phyloP scores from a whole-genome alignment of 2,329 filamentous ascomycete species.

The Teratosphaeria destructans region DNA sequence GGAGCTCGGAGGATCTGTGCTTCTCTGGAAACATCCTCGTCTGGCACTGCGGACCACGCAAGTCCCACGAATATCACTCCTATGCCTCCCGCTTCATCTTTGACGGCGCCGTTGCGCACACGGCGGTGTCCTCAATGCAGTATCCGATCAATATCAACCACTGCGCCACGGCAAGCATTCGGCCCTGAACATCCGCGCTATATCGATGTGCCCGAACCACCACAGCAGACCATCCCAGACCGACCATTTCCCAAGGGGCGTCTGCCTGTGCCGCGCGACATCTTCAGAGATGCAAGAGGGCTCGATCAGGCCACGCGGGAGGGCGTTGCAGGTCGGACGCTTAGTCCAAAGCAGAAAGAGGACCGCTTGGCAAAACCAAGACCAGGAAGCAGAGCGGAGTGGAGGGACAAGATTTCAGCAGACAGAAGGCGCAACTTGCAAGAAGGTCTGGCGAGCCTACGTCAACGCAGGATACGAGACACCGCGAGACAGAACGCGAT shows the following conservation, averaged over 20 bases:
- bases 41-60: neutral
- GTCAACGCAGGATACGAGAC: constrained; percentile 48
- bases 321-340: constrained; percentile 35
- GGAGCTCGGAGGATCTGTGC: neutral
- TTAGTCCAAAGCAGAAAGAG: neutral
- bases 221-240: constrained; percentile 53
- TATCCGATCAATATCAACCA: constrained; percentile 35
- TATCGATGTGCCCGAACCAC: constrained; percentile 67
- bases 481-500: constrained; percentile 28
- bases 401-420: constrained; percentile 65
- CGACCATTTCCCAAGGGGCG: constrained; percentile 57
- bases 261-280: constrained; percentile 69
- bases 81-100: constrained; percentile 33
- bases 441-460: constrained; percentile 59
- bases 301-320: constrained; percentile 29
- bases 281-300: constrained; percentile 53
- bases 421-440: constrained; percentile 61
- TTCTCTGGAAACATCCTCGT: neutral
- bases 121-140: constrained; percentile 28
- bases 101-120: constrained; percentile 19
- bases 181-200: constrained; percentile 81
- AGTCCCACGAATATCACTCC: neutral
- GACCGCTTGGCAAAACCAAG: constrained; percentile 10
- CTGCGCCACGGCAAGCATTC: constrained; percentile 38
- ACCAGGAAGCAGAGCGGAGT: constrained; percentile 44